Percentiles rank a stretch among this genome's conserved stretches.
These are phyloP conservation scores for Kalaharituber pfeilii DNA, from an alignment of 2,329 filamentous ascomycete genomes.

Conservation along the genomic window DNA sequence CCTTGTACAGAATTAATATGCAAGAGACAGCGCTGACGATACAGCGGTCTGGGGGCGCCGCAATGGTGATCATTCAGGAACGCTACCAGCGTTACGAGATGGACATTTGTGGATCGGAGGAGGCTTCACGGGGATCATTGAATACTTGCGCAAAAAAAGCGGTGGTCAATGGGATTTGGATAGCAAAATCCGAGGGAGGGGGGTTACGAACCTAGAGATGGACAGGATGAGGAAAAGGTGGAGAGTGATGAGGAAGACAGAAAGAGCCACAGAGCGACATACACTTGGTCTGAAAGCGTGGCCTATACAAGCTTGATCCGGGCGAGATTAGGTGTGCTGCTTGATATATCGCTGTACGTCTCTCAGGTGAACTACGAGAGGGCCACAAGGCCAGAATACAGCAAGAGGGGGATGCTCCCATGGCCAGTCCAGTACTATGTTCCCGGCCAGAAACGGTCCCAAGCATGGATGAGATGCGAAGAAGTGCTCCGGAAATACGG, in stretches of 20 bases:
- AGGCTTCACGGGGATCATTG: conserved; percentile 38
- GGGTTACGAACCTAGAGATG: conserved; percentile 12
- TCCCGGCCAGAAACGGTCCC: conserved; percentile 52
- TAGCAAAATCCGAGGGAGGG: conserved; percentile 2
- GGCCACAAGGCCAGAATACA: conserved; percentile 64
- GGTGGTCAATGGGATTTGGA: conserved; percentile 13
- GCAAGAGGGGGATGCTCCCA: conserved; percentile 45
- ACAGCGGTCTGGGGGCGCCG: not conserved
- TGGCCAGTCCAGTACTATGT: conserved; percentile 84
- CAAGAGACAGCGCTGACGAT: not conserved
- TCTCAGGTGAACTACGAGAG: conserved; percentile 73
- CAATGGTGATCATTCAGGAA: not conserved
- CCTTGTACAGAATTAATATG: too few relatives aligned
- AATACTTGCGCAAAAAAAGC: conserved; percentile 34
- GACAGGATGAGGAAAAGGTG: not conserved
- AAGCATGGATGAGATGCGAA: conserved; percentile 25
- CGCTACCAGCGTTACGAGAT: not conserved
- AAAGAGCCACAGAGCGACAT: not conserved
- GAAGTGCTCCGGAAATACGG: not conserved
- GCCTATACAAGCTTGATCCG: conserved; percentile 50
- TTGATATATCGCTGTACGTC: conserved; percentile 79
- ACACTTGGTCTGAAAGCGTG: not conserved
- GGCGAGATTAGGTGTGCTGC: conserved; percentile 54
- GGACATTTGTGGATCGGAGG: not conserved
- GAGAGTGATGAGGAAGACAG: not conserved